Evolutionary conservation across 2,329 filamentous ascomycete genomes (phyloP), one percentile per base, ranked within the genome.

Genomic region (Aspergillus tanneri): DNA sequence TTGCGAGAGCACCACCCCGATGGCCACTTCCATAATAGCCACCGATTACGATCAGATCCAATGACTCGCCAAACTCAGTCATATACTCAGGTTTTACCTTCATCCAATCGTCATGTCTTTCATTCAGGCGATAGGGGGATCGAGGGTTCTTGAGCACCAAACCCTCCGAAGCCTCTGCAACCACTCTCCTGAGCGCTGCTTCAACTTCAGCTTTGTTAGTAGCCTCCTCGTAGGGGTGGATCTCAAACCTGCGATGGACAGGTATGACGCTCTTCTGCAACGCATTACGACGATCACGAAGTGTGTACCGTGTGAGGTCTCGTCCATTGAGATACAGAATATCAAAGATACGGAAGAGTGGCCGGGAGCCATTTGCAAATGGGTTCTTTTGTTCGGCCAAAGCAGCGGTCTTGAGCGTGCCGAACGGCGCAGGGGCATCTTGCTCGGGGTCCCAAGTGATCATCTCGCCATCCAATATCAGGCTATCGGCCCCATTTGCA

Each of bases 61-160:
- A 81, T 0, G 87, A 89, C 70, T 97, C 92, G 52, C 93, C 93
- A 66, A 93, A 96, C 54, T 96, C 92, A 2, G 85, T 85, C 91
- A 97, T 96, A 68, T 99, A 99, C 56, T 99, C 93, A 1, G 93
- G 93, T 63, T 99, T 99, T 7, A 99, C 91, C 67, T 99, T 99
- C 72, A 96, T 86, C 93, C 93, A 99, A 69, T 96, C 89, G 59
- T 95, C 88, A 61, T 95, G 93, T 39, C 93, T 86, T 57, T 89
- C 88, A 63, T 95, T 96, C 8, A 97, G 78, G 5, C 83, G 80
- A 66, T 99, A 99, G 62, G 83, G 80, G 0, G 91, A 95, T 4
- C 86, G 80, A 6, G 93, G 93, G 54, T 96, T 97, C 74, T 99
- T 99, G 43, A 97, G 73, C 0, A 99, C 90, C 0, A 97, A 77